phyloP scores from a whole-genome alignment of 305 asterid genomes.

The Stenogyne calaminthoides region DNA sequence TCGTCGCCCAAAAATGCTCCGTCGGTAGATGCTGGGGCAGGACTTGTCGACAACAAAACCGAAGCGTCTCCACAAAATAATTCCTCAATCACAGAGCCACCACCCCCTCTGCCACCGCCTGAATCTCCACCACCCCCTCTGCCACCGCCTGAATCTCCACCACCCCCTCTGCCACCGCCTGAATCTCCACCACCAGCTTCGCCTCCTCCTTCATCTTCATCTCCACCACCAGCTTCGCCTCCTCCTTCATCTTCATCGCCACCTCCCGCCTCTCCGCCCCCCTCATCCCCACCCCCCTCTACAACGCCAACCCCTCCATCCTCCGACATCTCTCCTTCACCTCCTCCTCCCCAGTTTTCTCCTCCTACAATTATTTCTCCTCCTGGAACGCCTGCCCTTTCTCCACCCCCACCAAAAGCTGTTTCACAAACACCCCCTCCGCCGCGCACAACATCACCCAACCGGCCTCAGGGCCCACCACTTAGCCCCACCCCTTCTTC shows the following conservation, averaged over 20 bases:
- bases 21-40: background rate
- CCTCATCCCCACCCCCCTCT: conserved; percentile 16
- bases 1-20: conserved; percentile 44
- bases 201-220: background rate
- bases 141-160: too few species aligned
- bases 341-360: conserved; percentile 13
- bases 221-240: background rate
- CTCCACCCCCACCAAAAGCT: conserved; percentile 33
- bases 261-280: conserved; percentile 5
- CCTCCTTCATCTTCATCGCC: background rate
- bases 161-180: too few species aligned
- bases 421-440: conserved; percentile 27
- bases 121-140: too few species aligned
- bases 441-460: background rate
- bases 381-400: too few species aligned
- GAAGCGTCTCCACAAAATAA: conserved; percentile 1
- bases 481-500: background rate
- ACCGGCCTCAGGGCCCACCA: background rate
- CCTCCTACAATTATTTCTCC: conserved; percentile 10
- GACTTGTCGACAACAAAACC: background rate
- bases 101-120: conserved; percentile 12
- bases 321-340: background rate
- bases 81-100: background rate
- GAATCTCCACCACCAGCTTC: conserved; percentile 26
- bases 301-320: conserved; percentile 27